Conservation (phyloP, 2,329 filamentous ascomycete species). For the Cytospora piceicola region DNA sequence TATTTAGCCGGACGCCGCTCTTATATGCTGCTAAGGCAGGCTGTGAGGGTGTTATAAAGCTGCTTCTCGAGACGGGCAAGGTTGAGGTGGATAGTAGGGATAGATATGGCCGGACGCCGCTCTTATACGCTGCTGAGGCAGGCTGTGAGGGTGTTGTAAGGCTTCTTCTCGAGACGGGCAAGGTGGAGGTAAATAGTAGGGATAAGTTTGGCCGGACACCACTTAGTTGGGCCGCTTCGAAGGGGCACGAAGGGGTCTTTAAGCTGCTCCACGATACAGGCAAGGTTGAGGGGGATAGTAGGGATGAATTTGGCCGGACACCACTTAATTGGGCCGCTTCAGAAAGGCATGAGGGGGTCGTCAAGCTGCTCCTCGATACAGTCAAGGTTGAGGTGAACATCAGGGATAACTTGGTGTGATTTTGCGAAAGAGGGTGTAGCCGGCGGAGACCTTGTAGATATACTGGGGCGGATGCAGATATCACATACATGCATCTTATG, state of each 20-base stretch:
- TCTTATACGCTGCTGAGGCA: neutral
- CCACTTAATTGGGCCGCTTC: neutral
- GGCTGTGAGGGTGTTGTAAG: no score
- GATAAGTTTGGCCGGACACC: no score
- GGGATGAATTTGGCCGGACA: neutral
- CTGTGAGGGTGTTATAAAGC: neutral
- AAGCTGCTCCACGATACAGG: neutral
- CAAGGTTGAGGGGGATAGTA: neutral
- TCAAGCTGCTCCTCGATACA: neutral
- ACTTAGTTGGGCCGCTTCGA: neutral
- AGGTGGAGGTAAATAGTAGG: no score
- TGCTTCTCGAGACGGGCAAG: conserved; percentile 2
- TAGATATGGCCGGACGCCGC: no score
- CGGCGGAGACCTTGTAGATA: no score
- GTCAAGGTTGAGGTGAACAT: neutral
- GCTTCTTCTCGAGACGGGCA: no score
- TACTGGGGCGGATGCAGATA: no score
- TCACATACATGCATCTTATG: no score
- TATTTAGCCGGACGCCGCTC: no score
- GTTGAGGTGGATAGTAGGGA: no score
- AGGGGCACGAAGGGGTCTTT: neutral
- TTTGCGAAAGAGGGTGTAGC: no score
- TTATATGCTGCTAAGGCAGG: neutral
- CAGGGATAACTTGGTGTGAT: neutral
- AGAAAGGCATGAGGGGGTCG: neutral